A percentile compares a stretch with the other conserved stretches of the same genome.
phyloP scores from a whole-genome alignment of 371 early-diverging fungal species.

The Choanephora cucurbitarum region DNA sequence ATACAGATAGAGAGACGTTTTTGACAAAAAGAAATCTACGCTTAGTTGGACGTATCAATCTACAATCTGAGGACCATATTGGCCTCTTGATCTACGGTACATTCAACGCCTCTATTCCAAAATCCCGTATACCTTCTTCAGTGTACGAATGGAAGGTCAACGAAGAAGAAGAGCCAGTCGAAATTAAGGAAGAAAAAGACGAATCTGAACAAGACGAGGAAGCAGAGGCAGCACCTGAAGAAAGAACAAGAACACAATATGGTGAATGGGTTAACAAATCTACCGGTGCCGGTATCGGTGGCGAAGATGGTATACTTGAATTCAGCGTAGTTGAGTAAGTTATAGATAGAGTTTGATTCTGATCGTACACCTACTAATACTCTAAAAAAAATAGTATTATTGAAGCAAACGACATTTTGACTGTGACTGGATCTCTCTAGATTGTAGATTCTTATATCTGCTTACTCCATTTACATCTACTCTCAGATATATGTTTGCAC shows the following conservation, averaged over 20 bases:
- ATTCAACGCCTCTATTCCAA: conserved; percentile 94
- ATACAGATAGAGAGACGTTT: not conserved
- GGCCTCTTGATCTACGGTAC: conserved; percentile 90
- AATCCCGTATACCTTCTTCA: conserved; percentile 73
- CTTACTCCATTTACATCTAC: not conserved
- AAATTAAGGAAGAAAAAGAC: conserved; percentile 33
- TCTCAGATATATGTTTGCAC: not conserved
- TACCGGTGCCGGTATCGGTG: conserved; percentile 57
- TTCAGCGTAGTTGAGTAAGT: conserved; percentile 68
- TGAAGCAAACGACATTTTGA: conserved; percentile 74
- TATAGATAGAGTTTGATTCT: too few relatives aligned
- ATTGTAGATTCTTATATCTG: not conserved
- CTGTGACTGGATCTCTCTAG: conserved; percentile 70
- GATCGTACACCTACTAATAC: too few relatives aligned
- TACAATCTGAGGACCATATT: conserved; percentile 94
- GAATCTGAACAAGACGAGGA: conserved; percentile 21
- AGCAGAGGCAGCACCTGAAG: conserved; percentile 24
- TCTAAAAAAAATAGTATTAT: conserved; percentile 61
- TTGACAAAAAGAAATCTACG: not conserved
- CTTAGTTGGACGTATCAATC: conserved; percentile 84
- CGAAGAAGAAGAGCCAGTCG: conserved; percentile 40
- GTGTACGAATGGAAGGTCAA: conserved; percentile 72
- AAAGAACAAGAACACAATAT: conserved; percentile 46
- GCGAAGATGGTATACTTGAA: conserved; percentile 57
- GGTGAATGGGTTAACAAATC: conserved; percentile 63